Base-by-base conservation (phyloP, 2,329 filamentous ascomycete genomes). In the Aspergillus jensenii region DNA sequence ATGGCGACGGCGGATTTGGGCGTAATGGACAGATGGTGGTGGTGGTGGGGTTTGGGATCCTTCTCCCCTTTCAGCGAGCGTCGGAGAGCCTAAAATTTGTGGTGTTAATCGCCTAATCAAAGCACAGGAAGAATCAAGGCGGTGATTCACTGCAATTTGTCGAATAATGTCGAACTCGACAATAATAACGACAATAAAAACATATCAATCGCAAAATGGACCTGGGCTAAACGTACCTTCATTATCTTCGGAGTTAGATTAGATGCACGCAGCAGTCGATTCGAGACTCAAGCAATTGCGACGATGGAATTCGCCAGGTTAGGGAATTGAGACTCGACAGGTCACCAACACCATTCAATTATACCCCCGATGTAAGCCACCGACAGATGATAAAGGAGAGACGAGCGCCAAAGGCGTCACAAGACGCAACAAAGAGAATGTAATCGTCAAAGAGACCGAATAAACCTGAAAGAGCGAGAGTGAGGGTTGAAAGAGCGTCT, bases 41-140 rank as follows among this genome's bases (percentile, higher is more conserved):
- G 67, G 58, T 71, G 68, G 50, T 65, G 61, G 61, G 61, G 85
- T 73, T 88, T 86, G 61, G 78, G 74, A 64, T 86, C 84, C 82
- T 92, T 96, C 67, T 96, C 91, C 75, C 90, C 89, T 80, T 96
- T 96, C 78, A 96, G 89, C 62, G 91, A 96, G 78, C 91, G 85
- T 74, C 92, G 86, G 77, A 96, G 84, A 74, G 88, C 88, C 89
- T 91, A 79, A 46, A 39, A 51, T 48, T 43, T 55, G 43, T 55
- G 23, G 51, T 53, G 52, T 51, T 49, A 37, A 39, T 56, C 35
- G 49, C 39, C 33, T 55, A 33, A 51, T 37, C 21, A 46, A 37
- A 41, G 25, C 51, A n/a, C 27, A 17, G 59, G 41, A 40, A 17
- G 59, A 39, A 40, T 45, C 54, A 44, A 54, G 54, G 45, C 45